These are phyloP conservation scores for Yamadazyma atmosphaerica DNA, from an alignment of 1,139 yeast species.

Conservation along the genomic window DNA sequence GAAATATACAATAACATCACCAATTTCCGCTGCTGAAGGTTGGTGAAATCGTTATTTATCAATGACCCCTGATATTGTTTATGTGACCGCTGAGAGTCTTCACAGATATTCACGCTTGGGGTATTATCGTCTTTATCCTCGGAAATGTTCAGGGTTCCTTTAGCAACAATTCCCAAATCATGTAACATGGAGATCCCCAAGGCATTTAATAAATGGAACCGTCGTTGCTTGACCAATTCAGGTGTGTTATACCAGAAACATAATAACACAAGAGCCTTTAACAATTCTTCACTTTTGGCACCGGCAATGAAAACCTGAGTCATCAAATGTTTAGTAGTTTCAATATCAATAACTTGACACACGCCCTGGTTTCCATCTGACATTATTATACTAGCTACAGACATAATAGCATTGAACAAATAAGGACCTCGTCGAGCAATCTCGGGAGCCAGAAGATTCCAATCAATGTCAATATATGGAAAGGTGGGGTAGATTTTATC, in stretches of 20 bases:
- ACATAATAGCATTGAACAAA: conserved; percentile 64
- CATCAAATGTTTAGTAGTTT: conserved; percentile 57
- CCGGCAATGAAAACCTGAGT: conserved; percentile 70
- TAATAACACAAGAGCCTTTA: conserved; percentile 60
- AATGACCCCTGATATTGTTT: background rate
- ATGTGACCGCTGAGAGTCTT: no score
- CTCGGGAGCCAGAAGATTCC: conserved; percentile 41
- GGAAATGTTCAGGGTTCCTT: conserved; percentile 12
- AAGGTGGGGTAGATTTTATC: conserved; percentile 37
- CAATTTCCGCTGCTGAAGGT: conserved; percentile 42
- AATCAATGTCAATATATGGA: conserved; percentile 58
- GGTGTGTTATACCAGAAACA: conserved; percentile 84
- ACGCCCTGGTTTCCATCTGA: conserved; percentile 32
- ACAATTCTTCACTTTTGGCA: conserved; percentile 66
- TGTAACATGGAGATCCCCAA: conserved; percentile 69
- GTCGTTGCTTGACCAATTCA: conserved; percentile 74
- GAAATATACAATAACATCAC: conserved; percentile 50
- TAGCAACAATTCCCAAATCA: conserved; percentile 72
- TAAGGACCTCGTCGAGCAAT: conserved; percentile 56
- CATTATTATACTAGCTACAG: conserved; percentile 52
- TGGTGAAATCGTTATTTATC: conserved; percentile 14
- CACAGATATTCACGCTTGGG: no score
- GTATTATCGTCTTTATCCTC: background rate
- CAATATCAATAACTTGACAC: conserved; percentile 49
- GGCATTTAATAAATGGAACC: conserved; percentile 69